Percentiles rank a stretch among this genome's conserved stretches.
Evolutionary conservation across 2,329 filamentous ascomycete genomes (phyloP).

Genomic region (Allantophomopsis lycopodina): DNA sequence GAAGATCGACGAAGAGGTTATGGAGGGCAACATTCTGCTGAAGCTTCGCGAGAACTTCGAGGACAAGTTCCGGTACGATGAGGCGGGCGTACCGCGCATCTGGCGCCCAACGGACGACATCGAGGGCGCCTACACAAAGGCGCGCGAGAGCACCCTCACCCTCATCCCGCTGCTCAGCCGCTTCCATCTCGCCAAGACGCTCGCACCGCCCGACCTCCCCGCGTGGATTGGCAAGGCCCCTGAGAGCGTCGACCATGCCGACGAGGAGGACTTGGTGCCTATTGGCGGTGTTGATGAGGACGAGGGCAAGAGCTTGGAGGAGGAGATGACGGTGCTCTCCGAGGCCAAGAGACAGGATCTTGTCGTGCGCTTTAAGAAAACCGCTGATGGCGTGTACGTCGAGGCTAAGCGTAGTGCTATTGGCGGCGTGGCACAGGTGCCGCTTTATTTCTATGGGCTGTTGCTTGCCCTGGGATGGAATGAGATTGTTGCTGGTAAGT

Average conservation of each 20-base stretch:
- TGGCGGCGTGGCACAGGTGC: constrained; percentile 86
- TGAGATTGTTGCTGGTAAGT: constrained; percentile 83
- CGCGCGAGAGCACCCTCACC: constrained; percentile 80
- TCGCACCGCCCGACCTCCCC: constrained; percentile 66
- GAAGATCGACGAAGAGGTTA: constrained; percentile 93
- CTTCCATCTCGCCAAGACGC: constrained; percentile 67
- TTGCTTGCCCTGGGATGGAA: constrained; percentile 95
- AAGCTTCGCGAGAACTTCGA: constrained; percentile 98
- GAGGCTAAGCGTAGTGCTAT: constrained; percentile 96
- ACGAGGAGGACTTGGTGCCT: constrained; percentile 78
- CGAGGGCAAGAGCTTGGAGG: constrained; percentile 84
- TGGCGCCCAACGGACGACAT: constrained; percentile 97
- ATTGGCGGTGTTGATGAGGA: constrained; percentile 94
- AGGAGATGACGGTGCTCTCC: constrained; percentile 90
- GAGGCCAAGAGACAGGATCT: constrained; percentile 86
- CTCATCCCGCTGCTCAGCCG: constrained; percentile 80
- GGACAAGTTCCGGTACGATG: constrained; percentile 97
- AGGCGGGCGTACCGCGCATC: constrained; percentile 84
- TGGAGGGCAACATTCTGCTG: constrained; percentile 89
- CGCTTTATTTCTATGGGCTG: constrained; percentile 85
- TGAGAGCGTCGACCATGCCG: constrained; percentile 57
- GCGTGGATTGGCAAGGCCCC: constrained; percentile 74
- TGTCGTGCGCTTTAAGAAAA: constrained; percentile 94
- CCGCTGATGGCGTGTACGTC: constrained; percentile 92
- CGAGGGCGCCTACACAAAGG: constrained; percentile 84